These are phyloP conservation scores for Arctium lappa DNA, from an alignment of 129 eudicot species.

Conservation along the genomic window DNA sequence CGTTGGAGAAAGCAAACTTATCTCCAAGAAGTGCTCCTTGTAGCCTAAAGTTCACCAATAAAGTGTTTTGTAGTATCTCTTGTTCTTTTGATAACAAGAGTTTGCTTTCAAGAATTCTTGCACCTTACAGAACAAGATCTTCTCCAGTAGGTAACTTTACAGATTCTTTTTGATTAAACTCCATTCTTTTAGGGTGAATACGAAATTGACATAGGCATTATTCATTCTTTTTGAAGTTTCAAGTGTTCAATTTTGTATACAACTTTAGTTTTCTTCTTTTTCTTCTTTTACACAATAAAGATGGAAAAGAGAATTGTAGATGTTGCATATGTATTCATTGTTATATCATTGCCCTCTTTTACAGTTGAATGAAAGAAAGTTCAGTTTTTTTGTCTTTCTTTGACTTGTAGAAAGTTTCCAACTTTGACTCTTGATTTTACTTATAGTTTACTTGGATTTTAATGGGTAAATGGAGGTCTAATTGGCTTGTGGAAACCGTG, in stretches of 20 bases:
- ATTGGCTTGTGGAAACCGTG: not conserved
- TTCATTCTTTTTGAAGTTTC: slow-evolving; percentile 29
- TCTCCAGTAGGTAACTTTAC: slow-evolving; percentile 30
- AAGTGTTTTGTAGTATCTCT: not conserved
- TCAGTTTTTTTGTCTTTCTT: not conserved
- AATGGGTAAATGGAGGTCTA: slow-evolving; percentile 19
- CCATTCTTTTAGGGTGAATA: slow-evolving; percentile 50
- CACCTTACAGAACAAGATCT: slow-evolving; percentile 37
- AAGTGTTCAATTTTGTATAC: slow-evolving; percentile 26
- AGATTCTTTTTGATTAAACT: slow-evolving; percentile 17
- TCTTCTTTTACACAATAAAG: not conserved
- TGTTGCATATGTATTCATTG: slow-evolving; percentile 22
- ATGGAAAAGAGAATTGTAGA: slow-evolving; percentile 19
- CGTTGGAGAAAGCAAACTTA: slow-evolving; percentile 67
- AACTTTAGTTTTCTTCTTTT: slow-evolving; percentile 10
- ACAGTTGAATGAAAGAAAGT: slow-evolving; percentile 25
- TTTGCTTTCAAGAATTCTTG: slow-evolving; percentile 24
- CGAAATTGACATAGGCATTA: slow-evolving; percentile 39
- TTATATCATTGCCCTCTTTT: slow-evolving; percentile 17
- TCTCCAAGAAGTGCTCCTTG: slow-evolving; percentile 74
- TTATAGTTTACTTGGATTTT: slow-evolving; percentile 26
- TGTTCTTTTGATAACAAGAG: slow-evolving; percentile 15
- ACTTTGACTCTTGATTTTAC: slow-evolving; percentile 21
- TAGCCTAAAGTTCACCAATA: slow-evolving; percentile 9
- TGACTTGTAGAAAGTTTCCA: not conserved